phyloP scores from a whole-genome alignment of 768 basidiomycete species.

The Kockovaella imperatae region DNA sequence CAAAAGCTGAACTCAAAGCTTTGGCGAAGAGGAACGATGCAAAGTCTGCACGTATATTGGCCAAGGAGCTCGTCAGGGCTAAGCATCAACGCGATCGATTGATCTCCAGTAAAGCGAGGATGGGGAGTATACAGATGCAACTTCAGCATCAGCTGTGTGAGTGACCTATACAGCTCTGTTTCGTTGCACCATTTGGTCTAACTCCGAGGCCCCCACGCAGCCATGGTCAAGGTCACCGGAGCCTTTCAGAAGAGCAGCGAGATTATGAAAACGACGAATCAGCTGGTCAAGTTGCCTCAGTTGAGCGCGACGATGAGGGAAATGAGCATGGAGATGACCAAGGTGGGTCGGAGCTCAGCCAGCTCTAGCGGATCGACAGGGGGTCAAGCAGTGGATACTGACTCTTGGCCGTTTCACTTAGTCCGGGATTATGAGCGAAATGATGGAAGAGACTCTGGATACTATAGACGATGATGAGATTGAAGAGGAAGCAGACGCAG shows the following conservation, averaged over 20 bases:
- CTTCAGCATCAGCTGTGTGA: slow-evolving; percentile 83
- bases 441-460: slow-evolving; percentile 88
- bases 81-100: slow-evolving; percentile 89
- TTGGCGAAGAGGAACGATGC: slow-evolving; percentile 84
- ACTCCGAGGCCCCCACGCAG: slow-evolving; percentile 47
- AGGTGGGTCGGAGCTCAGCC: slow-evolving; percentile 51
- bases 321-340: slow-evolving; percentile 99
- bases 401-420: slow-evolving; percentile 37
- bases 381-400: not conserved
- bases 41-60: slow-evolving; percentile 85
- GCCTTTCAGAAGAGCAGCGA: slow-evolving; percentile 94
- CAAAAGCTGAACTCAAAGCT: slow-evolving; percentile 70
- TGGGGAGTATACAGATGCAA: slow-evolving; percentile 84
- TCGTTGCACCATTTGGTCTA: not conserved
- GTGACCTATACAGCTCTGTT: too few species aligned
- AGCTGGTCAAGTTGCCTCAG: slow-evolving; percentile 83
- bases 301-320: slow-evolving; percentile 87
- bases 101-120: slow-evolving; percentile 81
- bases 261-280: slow-evolving; percentile 97
- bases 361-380: not conserved
- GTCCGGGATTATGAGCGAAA: slow-evolving; percentile 97
- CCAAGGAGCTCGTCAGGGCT: slow-evolving; percentile 87
- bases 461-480: slow-evolving; percentile 80
- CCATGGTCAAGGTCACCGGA: slow-evolving; percentile 96
- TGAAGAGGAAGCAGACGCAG: slow-evolving; percentile 92